Evolutionary conservation across 225 moss, liverwort and hornwort species (phyloP), one percentile per base, ranked within the genome.

Genomic region (Physcomitrium patens): DNA sequence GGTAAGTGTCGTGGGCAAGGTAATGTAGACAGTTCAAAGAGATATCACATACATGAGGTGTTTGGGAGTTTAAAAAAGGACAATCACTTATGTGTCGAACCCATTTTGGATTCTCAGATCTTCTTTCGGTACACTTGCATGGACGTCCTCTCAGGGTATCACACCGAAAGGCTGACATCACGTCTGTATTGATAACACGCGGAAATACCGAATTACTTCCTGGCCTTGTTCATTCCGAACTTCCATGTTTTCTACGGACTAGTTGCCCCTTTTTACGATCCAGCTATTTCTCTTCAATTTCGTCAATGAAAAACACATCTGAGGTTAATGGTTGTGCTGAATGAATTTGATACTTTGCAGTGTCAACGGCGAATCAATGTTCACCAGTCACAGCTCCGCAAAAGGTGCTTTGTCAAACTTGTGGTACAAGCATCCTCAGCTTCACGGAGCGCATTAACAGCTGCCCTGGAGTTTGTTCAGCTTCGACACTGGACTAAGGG

Each of bases 51-150:
- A n/a, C n/a, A n/a, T n/a, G n/a, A n/a, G n/a, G n/a, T n/a, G n/a
- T n/a, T n/a, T n/a, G n/a, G n/a, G n/a, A n/a, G n/a, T 51, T 2
- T 73, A 73, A 19, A 62, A 73, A 63, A 62, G 63, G 63, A 73
- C 63, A 49, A 24, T n/a, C 23, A 41, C 27, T 18, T 31, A 1
- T 24, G 24, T 24, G 24, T 24, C 1, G 24, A 24, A 24, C 24
- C 24, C 24, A 24, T 24, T 24, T 24, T 24, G 24, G 24, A 24
- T 1, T 24, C 24, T 24, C 24, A 24, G 24, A 24, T 24, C 24
- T 24, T 24, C 1, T 24, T 24, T 24, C 24, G 24, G 1, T 24
- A 24, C 1, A 1, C 24, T 24, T 24, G 24, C 24, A 24, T 24
- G 24, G 76, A 76, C 45, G 67, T 76, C 12, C 57, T 76, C 12